Evolutionary conservation across 805 yeast genomes (phyloP), one percentile per base, ranked within the genome.

Genomic region (Tetrapisispora arboricola): DNA sequence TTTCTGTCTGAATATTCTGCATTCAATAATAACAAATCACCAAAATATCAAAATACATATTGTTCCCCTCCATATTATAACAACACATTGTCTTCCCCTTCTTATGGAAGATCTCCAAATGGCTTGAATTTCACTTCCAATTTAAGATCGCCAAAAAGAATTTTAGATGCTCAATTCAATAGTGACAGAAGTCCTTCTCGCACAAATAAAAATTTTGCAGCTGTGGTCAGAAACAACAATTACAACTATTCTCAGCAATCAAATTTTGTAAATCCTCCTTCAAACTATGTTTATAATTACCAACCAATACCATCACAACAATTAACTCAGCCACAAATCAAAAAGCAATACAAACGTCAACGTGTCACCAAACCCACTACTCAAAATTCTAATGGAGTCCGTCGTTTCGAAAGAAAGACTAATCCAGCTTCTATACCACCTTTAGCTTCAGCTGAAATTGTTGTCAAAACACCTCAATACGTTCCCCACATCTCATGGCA

Each of bases 401-500:
- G 52, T 32, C 51, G 52, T 33, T 46, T 46, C 26, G 34, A 41
- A 22, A 48, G 47, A 34, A 47, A 47, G 30, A 36, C 48, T 7
- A 39, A 43, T 15, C 49, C 65, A 13, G 60, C 73, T 50, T 51
- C 58, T 44, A 42, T 49, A 34, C 38, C 54, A 49, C 63, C 60
- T 43, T 41, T 57, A 33, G 59, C 61, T 10, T 58, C 62, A 4
- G 49, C 56, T 8, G 39, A 32, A 6, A 51, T 58, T 40, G 64
- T 59, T 15, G 47, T 56, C 9, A 37, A 37, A 9, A 50, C 54
- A 6, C 61, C 67, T 9, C 53, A 55, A 12, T 53, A 53, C 20
- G 66, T 66, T 37, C 66, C 72, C n/a, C 70, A 72, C 42, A 63
- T 70, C 46, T 76, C 75, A 42, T 84, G 84, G 71, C 82, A 78